Conservation (phyloP, 768 basidiomycete species). For the Daedaleopsis sinensis region DNA sequence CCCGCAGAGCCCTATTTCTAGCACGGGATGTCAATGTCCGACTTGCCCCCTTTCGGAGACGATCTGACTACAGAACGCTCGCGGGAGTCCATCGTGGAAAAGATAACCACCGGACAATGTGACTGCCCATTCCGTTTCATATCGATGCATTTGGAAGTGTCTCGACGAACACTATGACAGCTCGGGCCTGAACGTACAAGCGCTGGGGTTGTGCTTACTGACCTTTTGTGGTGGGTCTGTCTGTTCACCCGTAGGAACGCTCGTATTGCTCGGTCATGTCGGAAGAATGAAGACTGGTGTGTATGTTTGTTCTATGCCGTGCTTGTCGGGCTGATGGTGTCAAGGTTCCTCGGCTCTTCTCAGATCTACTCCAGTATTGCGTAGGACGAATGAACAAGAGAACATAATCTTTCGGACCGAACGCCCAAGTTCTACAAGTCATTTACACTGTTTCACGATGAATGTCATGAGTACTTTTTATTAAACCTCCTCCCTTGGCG, state of each 20-base stretch:
- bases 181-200: background rate
- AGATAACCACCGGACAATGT: background rate
- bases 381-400: background rate
- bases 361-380: no score
- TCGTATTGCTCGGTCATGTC: no score
- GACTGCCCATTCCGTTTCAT: background rate
- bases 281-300: background rate
- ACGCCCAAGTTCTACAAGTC: background rate
- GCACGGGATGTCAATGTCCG: no score
- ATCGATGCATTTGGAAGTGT: background rate
- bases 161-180: background rate
- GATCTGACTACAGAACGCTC: background rate
- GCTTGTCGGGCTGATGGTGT: background rate
- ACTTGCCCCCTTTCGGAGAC: background rate
- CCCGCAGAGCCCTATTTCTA: background rate
- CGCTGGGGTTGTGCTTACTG: background rate
- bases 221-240: background rate
- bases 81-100: background rate
- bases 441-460: background rate
- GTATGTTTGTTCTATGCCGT: background rate
- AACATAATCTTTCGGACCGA: background rate
- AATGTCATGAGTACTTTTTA: no score
- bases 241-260: no score
- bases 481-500: no score
- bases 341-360: background rate